Evolutionary conservation across 2,329 filamentous ascomycete genomes (phyloP).

Genomic region (Gyromitra esculenta): DNA sequence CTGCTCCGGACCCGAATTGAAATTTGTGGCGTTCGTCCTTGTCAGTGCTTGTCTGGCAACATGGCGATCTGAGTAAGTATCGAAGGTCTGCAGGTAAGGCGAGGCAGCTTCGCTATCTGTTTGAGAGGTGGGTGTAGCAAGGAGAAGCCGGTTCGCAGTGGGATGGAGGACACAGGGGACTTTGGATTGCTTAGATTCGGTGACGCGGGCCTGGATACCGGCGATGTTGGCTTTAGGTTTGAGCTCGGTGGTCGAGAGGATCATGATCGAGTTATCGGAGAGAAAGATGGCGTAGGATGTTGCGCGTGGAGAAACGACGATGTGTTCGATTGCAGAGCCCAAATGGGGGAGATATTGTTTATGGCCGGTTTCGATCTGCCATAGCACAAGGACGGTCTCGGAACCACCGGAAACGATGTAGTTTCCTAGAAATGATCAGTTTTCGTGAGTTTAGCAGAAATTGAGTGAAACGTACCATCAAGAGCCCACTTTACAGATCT

Average conservation of each 20-base stretch:
- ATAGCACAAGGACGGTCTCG: constrained; percentile 88
- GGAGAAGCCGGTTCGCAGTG: constrained; percentile 71
- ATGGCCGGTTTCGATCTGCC: constrained; percentile 89
- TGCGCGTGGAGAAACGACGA: constrained; percentile 81
- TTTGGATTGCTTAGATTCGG: constrained; percentile 64
- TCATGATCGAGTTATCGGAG: constrained; percentile 90
- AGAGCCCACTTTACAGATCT: constrained; percentile 88
- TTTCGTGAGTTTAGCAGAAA: background rate
- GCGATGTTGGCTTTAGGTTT: constrained; percentile 84
- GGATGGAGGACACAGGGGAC: constrained; percentile 73
- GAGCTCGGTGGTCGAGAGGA: constrained; percentile 89
- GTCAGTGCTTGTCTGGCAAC: constrained; percentile 87
- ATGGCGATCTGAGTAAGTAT: constrained; percentile 80
- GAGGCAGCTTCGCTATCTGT: constrained; percentile 60
- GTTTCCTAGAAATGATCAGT: constrained; percentile 69
- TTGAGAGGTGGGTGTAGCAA: constrained; percentile 65
- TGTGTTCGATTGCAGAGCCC: constrained; percentile 81
- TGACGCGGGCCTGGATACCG: constrained; percentile 74
- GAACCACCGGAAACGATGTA: constrained; percentile 93
- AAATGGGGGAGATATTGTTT: constrained; percentile 90
- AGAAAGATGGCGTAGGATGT: constrained; percentile 84
- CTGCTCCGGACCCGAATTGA: constrained; percentile 78
- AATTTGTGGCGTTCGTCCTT: constrained; percentile 83
- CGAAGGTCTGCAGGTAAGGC: constrained; percentile 82
- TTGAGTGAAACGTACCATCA: constrained; percentile 72